Base-by-base conservation (phyloP, 495 filamentous ascomycete species). In the Podospora pseudocomata region DNA sequence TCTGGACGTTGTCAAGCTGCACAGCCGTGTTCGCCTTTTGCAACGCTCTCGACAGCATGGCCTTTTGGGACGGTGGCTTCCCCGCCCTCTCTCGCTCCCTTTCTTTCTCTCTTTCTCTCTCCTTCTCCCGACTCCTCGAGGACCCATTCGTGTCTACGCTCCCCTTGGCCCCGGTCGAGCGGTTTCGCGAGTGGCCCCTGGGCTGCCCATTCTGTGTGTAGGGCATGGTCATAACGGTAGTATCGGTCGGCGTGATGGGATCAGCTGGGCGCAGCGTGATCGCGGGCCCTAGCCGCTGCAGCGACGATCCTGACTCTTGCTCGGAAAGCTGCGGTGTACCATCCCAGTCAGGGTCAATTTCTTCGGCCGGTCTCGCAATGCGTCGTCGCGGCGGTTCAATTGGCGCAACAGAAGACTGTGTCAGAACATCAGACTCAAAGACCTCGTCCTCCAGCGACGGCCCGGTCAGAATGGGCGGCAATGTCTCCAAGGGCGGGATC, bases 21-120 rank as follows among this genome's bases (percentile, higher is more conserved):
- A 99, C 95, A 7, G 95, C 95, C 26, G 92, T 95, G 72, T 97
- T 97, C 53, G 95, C 95, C 78, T 97, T 97, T 72, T 96, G 89
- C 56, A 99, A 80, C 6, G 95, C 95, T 74, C 90, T 93, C 4
- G 93, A 95, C 19, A 99, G 83, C 91, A 97, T 97, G 26, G 88
- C 88, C 79, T 96, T 97, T 73, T 97, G 91, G 1, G 91, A 92
- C 11, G 80, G 79, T 54, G 77, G 77, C 66, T 83, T 84, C 32
- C 63, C 72, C 72, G 64, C 44, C 26, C 72, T 70, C 6, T 74
- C 66, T 3, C 72, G 67, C 13, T 74, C 71, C n/a, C 55, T 19
- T 23, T 58, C n/a, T 5, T 13, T 58, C 23, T 58, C 55, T 58
- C 55, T 58, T 58, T 56, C 18, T 64, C 30, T 32, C 30, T 49